Base-by-base conservation (phyloP, 2,329 filamentous ascomycete species). In the Neocucurbitaria cava region DNA sequence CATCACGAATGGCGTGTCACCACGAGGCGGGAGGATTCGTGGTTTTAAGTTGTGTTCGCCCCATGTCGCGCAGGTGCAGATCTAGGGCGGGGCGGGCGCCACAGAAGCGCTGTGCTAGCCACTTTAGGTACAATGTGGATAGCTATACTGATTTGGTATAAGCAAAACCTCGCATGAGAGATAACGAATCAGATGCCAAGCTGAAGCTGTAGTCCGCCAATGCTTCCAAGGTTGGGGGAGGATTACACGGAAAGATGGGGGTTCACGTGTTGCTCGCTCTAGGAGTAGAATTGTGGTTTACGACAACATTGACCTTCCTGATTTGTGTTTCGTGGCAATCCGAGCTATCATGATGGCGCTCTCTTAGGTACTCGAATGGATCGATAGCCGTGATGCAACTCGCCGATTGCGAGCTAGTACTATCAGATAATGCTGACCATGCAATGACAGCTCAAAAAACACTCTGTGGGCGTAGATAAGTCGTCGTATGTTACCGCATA, bases 31-130 rank as follows among this genome's bases (percentile, higher is more conserved):
- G 56, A 52, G 42, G 18, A 35, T 46, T 54, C 39, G 36, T 41
- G 44, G 39, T 59, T 60, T 71, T 69, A 64, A 65, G 49, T 45
- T 21, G 42, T 49, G 21, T 40, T 54, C 44, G 24, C 50, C 61
- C 59, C 49, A 54, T 52, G 24, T 23, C 50, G 51, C 33, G 47
- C 11, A 17, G 35, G 17, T 40, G 56, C 60, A 58, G 60, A 66
- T 63, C 54, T 26, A 54, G 36, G 47, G 67, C 61, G 69, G 68
- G 69, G 64, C 67, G 66, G 52, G 56, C 35, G 41, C 64, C 58
- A 66, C 65, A 61, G 24, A 49, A 55, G 48, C 49, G 24, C 11
- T 9, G 40, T 45, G 45, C 65, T 69, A 69, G 59, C 57, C 47
- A 21, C 30, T 23, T 68, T 51, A 23, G 59, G 67, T 45, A 61